Percentiles rank a stretch among this genome's conserved stretches.
Evolutionary conservation across 2,329 filamentous ascomycete genomes (phyloP).

Genomic region (Ophiosphaerella narmari): DNA sequence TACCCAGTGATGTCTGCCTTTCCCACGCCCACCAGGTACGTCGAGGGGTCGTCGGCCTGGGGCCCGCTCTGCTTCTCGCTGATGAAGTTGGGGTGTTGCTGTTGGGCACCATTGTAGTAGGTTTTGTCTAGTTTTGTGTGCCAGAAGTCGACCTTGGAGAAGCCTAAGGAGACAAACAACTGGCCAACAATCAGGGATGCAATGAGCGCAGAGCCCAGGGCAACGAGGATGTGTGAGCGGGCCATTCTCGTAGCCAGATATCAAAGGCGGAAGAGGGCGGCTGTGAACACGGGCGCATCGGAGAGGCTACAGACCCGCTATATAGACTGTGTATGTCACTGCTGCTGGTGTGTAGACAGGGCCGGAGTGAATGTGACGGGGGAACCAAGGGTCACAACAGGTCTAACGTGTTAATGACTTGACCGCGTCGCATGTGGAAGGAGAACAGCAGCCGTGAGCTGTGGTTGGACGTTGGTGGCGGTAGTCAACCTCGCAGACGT

Average conservation of each 20-base stretch:
- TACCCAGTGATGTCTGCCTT: slow-evolving; percentile 76
- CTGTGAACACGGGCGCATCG: slow-evolving; percentile 10
- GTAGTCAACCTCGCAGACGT: not conserved
- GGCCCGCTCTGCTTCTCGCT: slow-evolving; percentile 35
- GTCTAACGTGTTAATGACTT: not conserved
- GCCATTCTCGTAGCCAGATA: slow-evolving; percentile 40
- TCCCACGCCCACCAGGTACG: slow-evolving; percentile 69
- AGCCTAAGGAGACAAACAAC: slow-evolving; percentile 40
- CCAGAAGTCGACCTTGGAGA: slow-evolving; percentile 45
- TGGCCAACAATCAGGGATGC: slow-evolving; percentile 41
- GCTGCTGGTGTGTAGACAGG: not conserved
- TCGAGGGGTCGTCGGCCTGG: slow-evolving; percentile 45
- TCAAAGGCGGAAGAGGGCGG: slow-evolving; percentile 23
- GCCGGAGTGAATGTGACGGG: not conserved
- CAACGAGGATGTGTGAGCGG: slow-evolving; percentile 46
- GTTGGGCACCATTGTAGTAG: slow-evolving; percentile 18
- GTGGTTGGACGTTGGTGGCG: not conserved
- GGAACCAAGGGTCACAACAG: not conserved
- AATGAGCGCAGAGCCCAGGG: slow-evolving; percentile 42
- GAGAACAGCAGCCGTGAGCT: not conserved
- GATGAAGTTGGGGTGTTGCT: slow-evolving; percentile 29
- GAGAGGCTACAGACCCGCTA: slow-evolving; percentile 1
- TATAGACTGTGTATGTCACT: not conserved
- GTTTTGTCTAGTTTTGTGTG: slow-evolving; percentile 34
- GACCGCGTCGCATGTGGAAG: slow-evolving; percentile 6